Evolutionary conservation across 176 grass and related monocot genomes (phyloP).

Genomic region (Leersia perrieri): DNA sequence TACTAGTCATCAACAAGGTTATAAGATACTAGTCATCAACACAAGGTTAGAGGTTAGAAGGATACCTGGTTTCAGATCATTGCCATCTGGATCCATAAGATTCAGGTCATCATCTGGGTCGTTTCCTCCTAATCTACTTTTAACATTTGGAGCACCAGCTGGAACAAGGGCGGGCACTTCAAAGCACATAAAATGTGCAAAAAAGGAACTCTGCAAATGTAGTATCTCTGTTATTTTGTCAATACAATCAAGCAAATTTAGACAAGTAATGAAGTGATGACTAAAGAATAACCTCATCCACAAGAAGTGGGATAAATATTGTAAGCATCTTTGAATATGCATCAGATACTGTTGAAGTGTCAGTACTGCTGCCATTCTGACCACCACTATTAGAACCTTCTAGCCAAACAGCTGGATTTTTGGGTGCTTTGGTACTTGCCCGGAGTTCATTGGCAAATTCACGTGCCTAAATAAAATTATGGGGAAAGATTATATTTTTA

Average conservation of each 20-base stretch:
- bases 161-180: conserved; percentile 85
- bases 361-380: conserved; percentile 60
- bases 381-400: conserved; percentile 66
- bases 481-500: neutral
- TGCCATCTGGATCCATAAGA: conserved; percentile 85
- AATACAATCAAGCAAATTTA: conserved; percentile 3
- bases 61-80: conserved; percentile 72
- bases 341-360: conserved; percentile 93
- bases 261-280: neutral
- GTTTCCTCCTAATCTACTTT: conserved; percentile 48
- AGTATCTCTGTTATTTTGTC: conserved; percentile 25
- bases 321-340: conserved; percentile 98
- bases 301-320: conserved; percentile 98
- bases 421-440: conserved; percentile 88
- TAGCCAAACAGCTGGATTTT: conserved; percentile 80
- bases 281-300: conserved; percentile 73
- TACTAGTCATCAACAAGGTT: too few relatives aligned
- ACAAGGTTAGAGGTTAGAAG: conserved; percentile 33
- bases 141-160: conserved; percentile 51
- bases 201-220: conserved; percentile 87
- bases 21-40: too few relatives aligned
- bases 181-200: conserved; percentile 99
- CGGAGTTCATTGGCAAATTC: conserved; percentile 99
- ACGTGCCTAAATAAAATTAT: conserved; percentile 66
- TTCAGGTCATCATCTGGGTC: conserved; percentile 68